Evolutionary conservation across 371 early-diverging fungal genomes (phyloP).

Genomic region (Parasitella parasitica): DNA sequence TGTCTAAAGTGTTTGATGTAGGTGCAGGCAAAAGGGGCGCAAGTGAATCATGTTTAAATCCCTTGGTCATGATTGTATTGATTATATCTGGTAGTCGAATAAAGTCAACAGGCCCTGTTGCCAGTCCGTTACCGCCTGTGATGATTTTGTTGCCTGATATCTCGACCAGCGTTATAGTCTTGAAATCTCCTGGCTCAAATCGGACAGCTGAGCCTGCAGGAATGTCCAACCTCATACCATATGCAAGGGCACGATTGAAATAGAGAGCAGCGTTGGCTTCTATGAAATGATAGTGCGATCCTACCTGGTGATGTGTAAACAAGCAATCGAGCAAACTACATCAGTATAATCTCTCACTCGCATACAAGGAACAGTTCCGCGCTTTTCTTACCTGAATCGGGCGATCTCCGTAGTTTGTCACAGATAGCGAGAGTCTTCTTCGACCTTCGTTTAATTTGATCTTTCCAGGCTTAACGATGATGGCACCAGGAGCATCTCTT

Average conservation of each 20-base stretch:
- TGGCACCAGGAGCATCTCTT: conserved; percentile 62
- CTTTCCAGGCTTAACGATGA: conserved; percentile 59
- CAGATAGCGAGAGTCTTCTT: conserved; percentile 61
- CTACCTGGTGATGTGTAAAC: conserved; percentile 66
- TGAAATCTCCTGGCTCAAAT: conserved; percentile 84
- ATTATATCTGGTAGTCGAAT: conserved; percentile 47
- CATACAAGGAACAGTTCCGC: too few species aligned
- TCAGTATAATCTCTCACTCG: too few species aligned
- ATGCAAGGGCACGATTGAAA: conserved; percentile 83
- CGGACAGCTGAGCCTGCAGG: conserved; percentile 79
- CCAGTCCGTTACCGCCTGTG: conserved; percentile 82
- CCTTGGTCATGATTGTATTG: conserved; percentile 34
- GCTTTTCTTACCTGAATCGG: conserved; percentile 81
- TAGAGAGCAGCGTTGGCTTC: conserved; percentile 78
- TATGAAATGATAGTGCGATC: conserved; percentile 93
- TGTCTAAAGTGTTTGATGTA: conserved; percentile 62
- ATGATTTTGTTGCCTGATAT: conserved; percentile 84
- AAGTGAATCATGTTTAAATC: conserved; percentile 61
- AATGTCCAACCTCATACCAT: conserved; percentile 87
- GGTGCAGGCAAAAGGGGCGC: conserved; percentile 41
- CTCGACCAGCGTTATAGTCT: conserved; percentile 76
- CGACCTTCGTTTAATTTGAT: conserved; percentile 76
- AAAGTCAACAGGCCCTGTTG: conserved; percentile 69
- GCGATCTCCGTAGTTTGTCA: conserved; percentile 89
- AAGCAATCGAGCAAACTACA: not conserved